Evolutionary conservation across 1,284 basidiomycete species (phyloP).

Genomic region (Ganoderma sp.): DNA sequence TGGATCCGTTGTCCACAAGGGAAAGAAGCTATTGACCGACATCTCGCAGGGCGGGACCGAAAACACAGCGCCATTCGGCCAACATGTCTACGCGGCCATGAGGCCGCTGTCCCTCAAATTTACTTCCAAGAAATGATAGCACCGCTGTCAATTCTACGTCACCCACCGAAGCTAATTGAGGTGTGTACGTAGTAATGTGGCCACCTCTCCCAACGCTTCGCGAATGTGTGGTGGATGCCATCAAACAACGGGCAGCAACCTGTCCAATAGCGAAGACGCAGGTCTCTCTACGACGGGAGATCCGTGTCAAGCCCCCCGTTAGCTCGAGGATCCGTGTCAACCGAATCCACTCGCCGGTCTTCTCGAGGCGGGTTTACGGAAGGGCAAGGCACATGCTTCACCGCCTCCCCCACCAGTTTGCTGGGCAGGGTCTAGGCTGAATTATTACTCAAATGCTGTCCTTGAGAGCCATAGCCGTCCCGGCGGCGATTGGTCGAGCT

Average conservation of each 20-base stretch:
- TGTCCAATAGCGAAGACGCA: not conserved
- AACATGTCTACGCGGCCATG: not conserved
- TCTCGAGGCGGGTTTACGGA: not conserved
- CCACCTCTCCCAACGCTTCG: not conserved
- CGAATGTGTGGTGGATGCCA: not conserved
- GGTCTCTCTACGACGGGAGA: not conserved
- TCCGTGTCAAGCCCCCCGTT: not conserved
- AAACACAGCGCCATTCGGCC: not conserved
- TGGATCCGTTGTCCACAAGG: not conserved
- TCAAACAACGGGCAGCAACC: not conserved
- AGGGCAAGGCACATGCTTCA: not conserved
- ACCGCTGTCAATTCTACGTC: not conserved
- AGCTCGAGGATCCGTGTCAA: not conserved
- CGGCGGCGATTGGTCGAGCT: not conserved
- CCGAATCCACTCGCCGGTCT: not conserved
- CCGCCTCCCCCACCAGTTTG: not conserved
- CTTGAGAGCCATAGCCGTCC: not conserved
- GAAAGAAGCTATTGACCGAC: not conserved
- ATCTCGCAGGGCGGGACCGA: not conserved
- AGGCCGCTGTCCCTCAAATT: not conserved
- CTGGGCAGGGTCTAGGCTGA: not conserved
- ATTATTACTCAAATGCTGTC: not conserved
- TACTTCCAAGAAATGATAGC: not conserved
- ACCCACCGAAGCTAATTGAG: not conserved
- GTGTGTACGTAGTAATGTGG: conserved; percentile 5